Evolutionary conservation across 2,329 filamentous ascomycete genomes (phyloP), one percentile per base, ranked within the genome.

Genomic region (Dactylellina sp.): DNA sequence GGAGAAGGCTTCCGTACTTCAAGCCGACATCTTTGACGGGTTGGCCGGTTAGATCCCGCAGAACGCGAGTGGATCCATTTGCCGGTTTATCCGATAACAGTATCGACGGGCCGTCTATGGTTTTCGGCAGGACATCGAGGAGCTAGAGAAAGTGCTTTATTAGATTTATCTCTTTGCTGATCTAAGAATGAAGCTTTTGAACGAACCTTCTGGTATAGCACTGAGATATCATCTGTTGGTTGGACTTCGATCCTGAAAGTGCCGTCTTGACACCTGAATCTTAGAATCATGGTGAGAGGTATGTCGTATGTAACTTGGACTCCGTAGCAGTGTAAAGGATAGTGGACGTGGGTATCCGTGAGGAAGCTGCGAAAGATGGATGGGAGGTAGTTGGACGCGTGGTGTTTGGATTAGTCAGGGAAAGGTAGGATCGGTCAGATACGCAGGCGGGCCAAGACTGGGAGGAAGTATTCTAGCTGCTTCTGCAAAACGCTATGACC

Each of bases 191-290:
- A 46, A 56, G 57, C 9, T n/a, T 11, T 7, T 28, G 18, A 32
- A 22, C 39, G 7, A 50, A 78, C 77, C 72, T 77, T 78, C 50
- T 76, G 52, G 39, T 75, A 75, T 28, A 78, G 77, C 35, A 71
- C 55, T 9, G 76, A 77, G 37, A 77, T 76, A 56, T 78, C 75
- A 76, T 91, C 89, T 44, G 86, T 85, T 56, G 89, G 87, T 78
- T 93, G 89, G 77, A 96, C 87, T 57, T 86, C 91, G 79, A 98
- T 85, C 78, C 95, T 90, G 82, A 93, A 89, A 85, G 95, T 95
- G 83, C 95, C 95, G 83, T 97, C 93, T 76, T 91, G 92, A 80
- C 93, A 93, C 79, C 93, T 89, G 78, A 97, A 91, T 81, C 93
- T 88, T 65, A 97, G 85, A 79, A 97, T 86, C 88, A 97, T 97